phyloP scores from a whole-genome alignment of 441 rosid species.

The Geranium incanum region DNA sequence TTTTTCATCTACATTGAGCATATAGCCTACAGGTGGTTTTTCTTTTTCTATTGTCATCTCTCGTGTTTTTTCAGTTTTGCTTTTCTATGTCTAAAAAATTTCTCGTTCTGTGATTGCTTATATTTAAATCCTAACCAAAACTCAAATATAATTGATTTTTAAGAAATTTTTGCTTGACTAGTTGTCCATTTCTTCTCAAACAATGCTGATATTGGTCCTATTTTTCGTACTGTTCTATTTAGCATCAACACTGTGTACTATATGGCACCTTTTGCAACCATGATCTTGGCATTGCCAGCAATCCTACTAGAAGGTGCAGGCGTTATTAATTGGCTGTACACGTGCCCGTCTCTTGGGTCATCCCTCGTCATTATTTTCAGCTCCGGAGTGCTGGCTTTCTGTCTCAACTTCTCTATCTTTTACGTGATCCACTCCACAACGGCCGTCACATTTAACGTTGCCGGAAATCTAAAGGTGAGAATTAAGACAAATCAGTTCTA shows the following conservation, averaged over 20 bases:
- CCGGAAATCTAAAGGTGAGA: slow-evolving; percentile 96
- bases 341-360: slow-evolving; percentile 46
- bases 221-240: slow-evolving; percentile 11
- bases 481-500: background rate
- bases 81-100: no score
- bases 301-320: slow-evolving; percentile 81
- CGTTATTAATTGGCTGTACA: slow-evolving; percentile 62
- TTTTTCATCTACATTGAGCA: no score
- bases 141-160: background rate
- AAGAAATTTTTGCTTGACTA: no score
- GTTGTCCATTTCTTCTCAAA: background rate
- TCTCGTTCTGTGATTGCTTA: background rate
- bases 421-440: slow-evolving; percentile 99
- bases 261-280: slow-evolving; percentile 97
- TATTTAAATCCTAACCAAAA: background rate
- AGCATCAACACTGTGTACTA: slow-evolving; percentile 97
- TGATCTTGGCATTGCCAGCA: slow-evolving; percentile 85
- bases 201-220: slow-evolving; percentile 17
- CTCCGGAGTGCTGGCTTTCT: slow-evolving; percentile 92
- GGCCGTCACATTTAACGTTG: slow-evolving; percentile 96
- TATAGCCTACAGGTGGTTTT: background rate
- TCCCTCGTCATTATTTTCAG: slow-evolving; percentile 68
- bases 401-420: slow-evolving; percentile 95
- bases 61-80: background rate
- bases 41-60: background rate